Evolutionary conservation across 176 grass and related monocot genomes (phyloP).

Genomic region (Coix lacrymajobi): DNA sequence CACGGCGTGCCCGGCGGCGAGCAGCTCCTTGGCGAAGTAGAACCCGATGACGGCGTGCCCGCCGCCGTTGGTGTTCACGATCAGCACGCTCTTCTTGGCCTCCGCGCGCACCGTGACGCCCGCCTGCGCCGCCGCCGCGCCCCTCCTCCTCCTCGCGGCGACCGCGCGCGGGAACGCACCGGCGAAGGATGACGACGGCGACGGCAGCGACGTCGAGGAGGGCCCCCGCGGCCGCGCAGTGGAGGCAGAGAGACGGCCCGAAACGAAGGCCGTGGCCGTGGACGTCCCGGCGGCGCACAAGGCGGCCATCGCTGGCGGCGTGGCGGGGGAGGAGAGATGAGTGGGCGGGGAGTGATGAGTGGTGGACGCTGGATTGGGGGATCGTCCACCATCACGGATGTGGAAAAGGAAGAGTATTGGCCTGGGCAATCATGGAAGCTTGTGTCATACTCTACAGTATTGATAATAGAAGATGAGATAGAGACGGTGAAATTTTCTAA

Average conservation of each 20-base stretch:
- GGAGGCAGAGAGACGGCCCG: background rate
- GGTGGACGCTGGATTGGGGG: slow-evolving; percentile 26
- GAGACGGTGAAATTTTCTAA: background rate
- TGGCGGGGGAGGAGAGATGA: background rate
- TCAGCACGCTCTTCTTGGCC: slow-evolving; percentile 65
- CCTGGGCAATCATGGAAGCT: background rate
- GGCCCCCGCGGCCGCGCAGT: background rate
- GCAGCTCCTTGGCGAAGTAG: slow-evolving; percentile 70
- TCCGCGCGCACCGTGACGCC: slow-evolving; percentile 13
- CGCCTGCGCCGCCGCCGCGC: background rate
- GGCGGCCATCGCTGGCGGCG: slow-evolving; percentile 9
- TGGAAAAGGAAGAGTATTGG: background rate
- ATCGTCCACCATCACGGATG: background rate
- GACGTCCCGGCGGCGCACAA: background rate
- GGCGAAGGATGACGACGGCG: background rate
- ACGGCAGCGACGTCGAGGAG: background rate
- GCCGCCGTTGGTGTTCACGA: slow-evolving; percentile 73
- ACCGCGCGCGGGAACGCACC: slow-evolving; percentile 8
- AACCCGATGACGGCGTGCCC: slow-evolving; percentile 94
- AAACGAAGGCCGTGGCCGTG: background rate
- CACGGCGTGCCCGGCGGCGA: slow-evolving; percentile 62
- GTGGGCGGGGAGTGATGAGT: slow-evolving; percentile 6
- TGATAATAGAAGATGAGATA: background rate
- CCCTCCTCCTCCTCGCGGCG: background rate
- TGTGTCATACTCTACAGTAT: background rate